Conservation (phyloP, 306 rosid genomes). For the Lupinus albus region DNA sequence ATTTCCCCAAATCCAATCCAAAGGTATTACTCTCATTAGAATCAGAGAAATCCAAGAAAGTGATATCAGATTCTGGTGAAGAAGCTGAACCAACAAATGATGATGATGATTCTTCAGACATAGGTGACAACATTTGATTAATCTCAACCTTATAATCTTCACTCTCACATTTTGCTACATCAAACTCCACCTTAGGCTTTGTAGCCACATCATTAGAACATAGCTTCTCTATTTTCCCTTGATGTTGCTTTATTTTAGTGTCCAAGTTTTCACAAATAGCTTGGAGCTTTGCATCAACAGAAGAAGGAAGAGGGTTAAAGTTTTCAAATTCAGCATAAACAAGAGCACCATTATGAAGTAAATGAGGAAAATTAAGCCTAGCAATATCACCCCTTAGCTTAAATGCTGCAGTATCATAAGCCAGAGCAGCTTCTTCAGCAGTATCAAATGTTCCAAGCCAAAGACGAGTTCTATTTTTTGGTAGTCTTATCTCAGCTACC, state of each 20-base stretch:
- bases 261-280: constrained; percentile 67
- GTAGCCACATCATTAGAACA: constrained; percentile 35
- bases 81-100: constrained; percentile 44
- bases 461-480: constrained; percentile 78
- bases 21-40: constrained; percentile 43
- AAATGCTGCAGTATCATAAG: constrained; percentile 73
- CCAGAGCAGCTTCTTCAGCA: constrained; percentile 79
- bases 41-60: constrained; percentile 57
- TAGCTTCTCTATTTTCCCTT: constrained; percentile 45
- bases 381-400: constrained; percentile 76
- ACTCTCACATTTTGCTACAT: constrained; percentile 20
- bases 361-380: constrained; percentile 72
- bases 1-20: constrained; percentile 66
- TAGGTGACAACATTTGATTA: constrained; percentile 40
- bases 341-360: constrained; percentile 55
- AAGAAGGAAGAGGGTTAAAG: constrained; percentile 65
- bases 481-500: constrained; percentile 92
- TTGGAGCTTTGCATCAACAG: constrained; percentile 73
- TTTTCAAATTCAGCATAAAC: constrained; percentile 51
- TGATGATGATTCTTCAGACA: constrained; percentile 46
- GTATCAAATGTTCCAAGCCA: constrained; percentile 87
- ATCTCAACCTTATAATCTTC: constrained; percentile 45
- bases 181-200: constrained; percentile 35
- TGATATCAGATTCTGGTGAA: constrained; percentile 62
- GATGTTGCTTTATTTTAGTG: constrained; percentile 26